These are phyloP conservation scores for Posidonia australis DNA, from an alignment of 106 monocot genomes.

Conservation along the genomic window DNA sequence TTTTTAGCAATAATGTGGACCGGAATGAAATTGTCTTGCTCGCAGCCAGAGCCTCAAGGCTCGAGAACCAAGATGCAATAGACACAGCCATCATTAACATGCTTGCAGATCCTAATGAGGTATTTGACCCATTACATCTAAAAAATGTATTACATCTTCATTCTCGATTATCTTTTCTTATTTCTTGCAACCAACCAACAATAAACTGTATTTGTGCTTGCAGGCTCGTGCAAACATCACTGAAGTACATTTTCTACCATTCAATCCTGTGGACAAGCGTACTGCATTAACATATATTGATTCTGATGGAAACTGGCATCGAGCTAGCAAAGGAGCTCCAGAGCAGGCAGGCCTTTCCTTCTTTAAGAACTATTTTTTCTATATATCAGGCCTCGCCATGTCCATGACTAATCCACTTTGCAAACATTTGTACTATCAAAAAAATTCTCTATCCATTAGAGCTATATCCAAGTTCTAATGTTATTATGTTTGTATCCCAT, in stretches of 20 bases:
- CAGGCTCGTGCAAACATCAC: neutral
- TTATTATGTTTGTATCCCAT: too few relatives aligned
- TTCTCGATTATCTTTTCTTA: neutral
- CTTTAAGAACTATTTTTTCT: too few relatives aligned
- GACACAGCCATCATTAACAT: conserved; percentile 51
- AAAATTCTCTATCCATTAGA: too few relatives aligned
- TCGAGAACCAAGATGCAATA: conserved; percentile 68
- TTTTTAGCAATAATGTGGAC: conserved; percentile 17
- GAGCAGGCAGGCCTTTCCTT: neutral
- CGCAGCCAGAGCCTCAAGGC: conserved; percentile 55
- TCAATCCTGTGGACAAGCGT: conserved; percentile 4
- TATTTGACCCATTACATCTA: neutral
- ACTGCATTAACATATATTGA: conserved; percentile 7
- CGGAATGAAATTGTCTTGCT: conserved; percentile 37
- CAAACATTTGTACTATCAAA: too few relatives aligned
- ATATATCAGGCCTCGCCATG: neutral
- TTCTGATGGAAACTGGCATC: neutral
- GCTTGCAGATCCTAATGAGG: conserved; percentile 63
- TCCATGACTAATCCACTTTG: neutral
- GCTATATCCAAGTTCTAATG: too few relatives aligned
- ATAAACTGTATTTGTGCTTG: neutral
- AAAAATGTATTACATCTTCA: neutral
- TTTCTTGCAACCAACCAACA: neutral
- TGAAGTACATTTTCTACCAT: conserved; percentile 1
- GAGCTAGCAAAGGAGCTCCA: conserved; percentile 2